phyloP scores from a whole-genome alignment of 306 rosid species.

The Rosa chinensis region DNA sequence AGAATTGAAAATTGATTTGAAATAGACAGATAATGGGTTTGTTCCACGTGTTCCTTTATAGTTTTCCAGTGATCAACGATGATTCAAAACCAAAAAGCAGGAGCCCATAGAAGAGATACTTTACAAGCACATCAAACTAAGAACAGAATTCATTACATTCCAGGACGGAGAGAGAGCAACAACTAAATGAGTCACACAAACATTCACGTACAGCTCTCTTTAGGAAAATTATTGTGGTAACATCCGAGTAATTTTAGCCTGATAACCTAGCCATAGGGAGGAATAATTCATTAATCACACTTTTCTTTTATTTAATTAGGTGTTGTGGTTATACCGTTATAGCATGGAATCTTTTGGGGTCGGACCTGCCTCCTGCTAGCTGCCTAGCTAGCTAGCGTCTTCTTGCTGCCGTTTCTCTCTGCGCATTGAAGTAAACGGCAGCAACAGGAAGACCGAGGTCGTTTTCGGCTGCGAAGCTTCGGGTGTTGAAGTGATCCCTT shows the following conservation, averaged over 20 bases:
- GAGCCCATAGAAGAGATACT: neutral
- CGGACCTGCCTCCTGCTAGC: neutral
- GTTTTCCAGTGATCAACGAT: neutral
- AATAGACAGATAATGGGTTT: neutral
- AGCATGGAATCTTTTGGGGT: neutral
- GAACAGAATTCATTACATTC: neutral
- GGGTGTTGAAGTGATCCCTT: slow-evolving; percentile 69
- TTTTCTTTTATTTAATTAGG: neutral
- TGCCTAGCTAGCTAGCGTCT: slow-evolving; percentile 40
- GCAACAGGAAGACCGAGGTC: slow-evolving; percentile 84
- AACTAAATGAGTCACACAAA: neutral
- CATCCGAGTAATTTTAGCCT: neutral
- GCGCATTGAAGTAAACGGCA: slow-evolving; percentile 81
- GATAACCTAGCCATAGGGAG: neutral
- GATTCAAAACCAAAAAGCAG: neutral
- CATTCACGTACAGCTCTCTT: neutral
- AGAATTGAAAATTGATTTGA: neutral
- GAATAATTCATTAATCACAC: neutral
- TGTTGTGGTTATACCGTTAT: neutral
- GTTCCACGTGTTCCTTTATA: slow-evolving; percentile 12
- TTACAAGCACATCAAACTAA: neutral
- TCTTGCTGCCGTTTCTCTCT: slow-evolving; percentile 72
- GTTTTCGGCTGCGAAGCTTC: slow-evolving; percentile 54
- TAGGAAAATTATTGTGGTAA: neutral
- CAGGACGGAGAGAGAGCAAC: neutral